Evolutionary conservation across 345 rosid genomes (phyloP).

Genomic region (Crucihimalaya himalaica): DNA sequence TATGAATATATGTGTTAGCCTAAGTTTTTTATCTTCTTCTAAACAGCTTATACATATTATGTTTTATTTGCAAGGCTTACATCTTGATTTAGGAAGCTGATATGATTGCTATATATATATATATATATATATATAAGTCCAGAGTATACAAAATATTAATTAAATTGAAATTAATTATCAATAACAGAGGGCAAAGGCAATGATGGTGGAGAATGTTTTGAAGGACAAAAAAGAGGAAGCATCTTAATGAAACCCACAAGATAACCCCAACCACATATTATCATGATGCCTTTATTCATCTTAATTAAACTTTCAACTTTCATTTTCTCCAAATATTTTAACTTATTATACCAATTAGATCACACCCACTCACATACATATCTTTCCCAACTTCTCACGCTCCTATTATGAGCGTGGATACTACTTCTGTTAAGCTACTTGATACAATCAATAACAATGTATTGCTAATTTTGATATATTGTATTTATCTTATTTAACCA

Average conservation of each 20-base stretch:
- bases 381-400: slow-evolving; percentile 11
- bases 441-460: neutral
- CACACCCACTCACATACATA: slow-evolving; percentile 37
- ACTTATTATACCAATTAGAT: slow-evolving; percentile 37
- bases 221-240: slow-evolving; percentile 38
- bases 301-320: slow-evolving; percentile 24
- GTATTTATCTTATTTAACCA: neutral
- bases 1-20: slow-evolving; percentile 5
- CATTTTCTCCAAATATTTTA: slow-evolving; percentile 33
- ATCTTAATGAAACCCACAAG: slow-evolving; percentile 45
- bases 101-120: neutral
- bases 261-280: slow-evolving; percentile 46
- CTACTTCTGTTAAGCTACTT: slow-evolving; percentile 4
- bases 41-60: neutral
- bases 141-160: neutral
- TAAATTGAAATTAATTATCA: neutral
- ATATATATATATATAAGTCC: neutral
- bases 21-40: neutral
- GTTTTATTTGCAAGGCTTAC: neutral
- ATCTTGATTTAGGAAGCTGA: slow-evolving; percentile 13
- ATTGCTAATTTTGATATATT: neutral
- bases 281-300: slow-evolving; percentile 33
- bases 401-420: slow-evolving; percentile 2
- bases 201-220: slow-evolving; percentile 44
- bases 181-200: slow-evolving; percentile 19